Base-by-base conservation (phyloP, 495 filamentous ascomycete species). In the Penicillium simplicissimum region DNA sequence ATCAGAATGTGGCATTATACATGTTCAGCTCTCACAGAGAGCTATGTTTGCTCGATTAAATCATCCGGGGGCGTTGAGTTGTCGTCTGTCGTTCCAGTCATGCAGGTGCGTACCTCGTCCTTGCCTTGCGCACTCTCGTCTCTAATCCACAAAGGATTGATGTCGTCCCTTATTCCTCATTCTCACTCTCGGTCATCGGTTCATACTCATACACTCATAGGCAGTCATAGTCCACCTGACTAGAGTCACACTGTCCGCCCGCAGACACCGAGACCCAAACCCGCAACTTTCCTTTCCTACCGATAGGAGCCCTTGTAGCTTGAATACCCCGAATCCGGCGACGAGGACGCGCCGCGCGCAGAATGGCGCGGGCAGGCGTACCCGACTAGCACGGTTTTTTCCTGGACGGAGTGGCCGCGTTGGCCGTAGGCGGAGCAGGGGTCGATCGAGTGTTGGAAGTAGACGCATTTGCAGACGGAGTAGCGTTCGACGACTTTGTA, bases 391-490 rank as follows among this genome's bases (percentile, higher is more conserved):
- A 96, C 85, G 8, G 84, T 86, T 66, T 86, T 88, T 71, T 91
- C 90, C 60, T 91, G 85, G 59, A 92, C 76, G 8, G 65, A 55
- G 67, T 96, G 92, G 36, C 90, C 88, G 55, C 84, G 82, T 57
- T 88, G 89, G 49, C 88, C 87, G 67, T 87, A 88, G 47, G 85
- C 80, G 25, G 82, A 70, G 69, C 90, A 94, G 57, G 88, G 88
- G 63, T 94, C 90, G 60, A 92, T 80, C 17, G 87, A 84, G 73
- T 94, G 90, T 57, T 86, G 80, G 79, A 90, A 90, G 79, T 94
- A 94, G 65, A 92, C 79, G 71, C 90, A 94, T 60, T 84, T 81
- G 84, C 90, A 94, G 58, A 86, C 90, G 4, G 91, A 86, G 75
- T 89, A 94, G 48, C 86, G 86, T 67, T 92, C 89, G 67, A 89